phyloP scores from a whole-genome alignment of 805 yeast genomes.

The Groenewaldozyma tartarivorans region DNA sequence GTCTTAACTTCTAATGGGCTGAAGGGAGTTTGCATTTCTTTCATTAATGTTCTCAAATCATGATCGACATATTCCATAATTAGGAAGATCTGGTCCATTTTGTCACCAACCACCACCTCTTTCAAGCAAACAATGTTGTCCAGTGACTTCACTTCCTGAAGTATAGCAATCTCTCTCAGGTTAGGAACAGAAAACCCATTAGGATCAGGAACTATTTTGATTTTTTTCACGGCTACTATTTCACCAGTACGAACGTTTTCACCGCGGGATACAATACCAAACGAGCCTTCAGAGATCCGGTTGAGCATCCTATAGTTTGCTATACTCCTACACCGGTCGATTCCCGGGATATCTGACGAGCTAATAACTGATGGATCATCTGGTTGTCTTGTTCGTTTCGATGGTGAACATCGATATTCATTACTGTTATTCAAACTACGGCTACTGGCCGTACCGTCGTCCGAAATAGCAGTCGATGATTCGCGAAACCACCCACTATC shows the following conservation, averaged over 20 bases:
- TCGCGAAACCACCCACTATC: no score
- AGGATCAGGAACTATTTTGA: slow-evolving; percentile 30
- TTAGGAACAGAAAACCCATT: slow-evolving; percentile 63
- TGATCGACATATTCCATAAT: slow-evolving; percentile 27
- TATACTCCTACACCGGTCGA: background rate
- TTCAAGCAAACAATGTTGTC: slow-evolving; percentile 42
- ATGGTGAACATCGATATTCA: no score
- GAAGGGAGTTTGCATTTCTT: slow-evolving; percentile 22
- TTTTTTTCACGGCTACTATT: slow-evolving; percentile 51
- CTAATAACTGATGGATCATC: background rate
- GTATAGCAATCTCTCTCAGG: slow-evolving; percentile 52
- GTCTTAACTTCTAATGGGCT: slow-evolving; percentile 22
- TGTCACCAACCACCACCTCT: slow-evolving; percentile 42
- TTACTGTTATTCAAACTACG: no score
- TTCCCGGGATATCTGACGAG: background rate
- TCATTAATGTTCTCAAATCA: slow-evolving; percentile 20
- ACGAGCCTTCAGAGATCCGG: slow-evolving; percentile 29
- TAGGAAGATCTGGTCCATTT: slow-evolving; percentile 14
- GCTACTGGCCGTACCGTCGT: no score
- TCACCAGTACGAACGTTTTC: slow-evolving; percentile 33
- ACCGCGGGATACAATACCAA: slow-evolving; percentile 55
- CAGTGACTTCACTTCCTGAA: slow-evolving; percentile 38
- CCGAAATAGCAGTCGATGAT: no score
- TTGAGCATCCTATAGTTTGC: slow-evolving; percentile 18
- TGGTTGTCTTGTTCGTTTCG: background rate